A percentile compares a stretch with the other conserved stretches of the same genome.
Evolutionary conservation across 192 early-diverging fungal species (phyloP).

Genomic region (Lobosporangium transversale): DNA sequence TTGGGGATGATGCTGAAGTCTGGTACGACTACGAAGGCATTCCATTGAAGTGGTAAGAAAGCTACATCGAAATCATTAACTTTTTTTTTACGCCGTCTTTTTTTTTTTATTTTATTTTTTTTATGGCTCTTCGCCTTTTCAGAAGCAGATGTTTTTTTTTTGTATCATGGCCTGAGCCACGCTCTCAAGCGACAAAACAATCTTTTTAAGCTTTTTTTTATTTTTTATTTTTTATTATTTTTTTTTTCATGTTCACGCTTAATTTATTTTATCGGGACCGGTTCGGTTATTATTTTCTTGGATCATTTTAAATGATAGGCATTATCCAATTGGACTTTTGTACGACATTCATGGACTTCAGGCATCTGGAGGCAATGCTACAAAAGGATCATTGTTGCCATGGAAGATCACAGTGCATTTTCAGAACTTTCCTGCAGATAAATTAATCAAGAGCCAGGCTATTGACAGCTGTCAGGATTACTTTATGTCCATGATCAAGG

Average conservation of each 20-base stretch:
- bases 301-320: constrained; percentile 56
- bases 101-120: not conserved
- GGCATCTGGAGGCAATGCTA: constrained; percentile 36
- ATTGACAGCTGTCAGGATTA: constrained; percentile 73
- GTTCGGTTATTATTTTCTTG: not conserved
- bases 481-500: constrained; percentile 91
- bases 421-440: constrained; percentile 73
- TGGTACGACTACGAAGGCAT: constrained; percentile 80
- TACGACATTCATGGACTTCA: constrained; percentile 71
- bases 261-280: not conserved
- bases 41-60: constrained; percentile 78
- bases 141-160: not conserved
- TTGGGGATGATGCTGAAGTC: constrained; percentile 63
- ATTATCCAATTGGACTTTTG: constrained; percentile 88
- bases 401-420: constrained; percentile 86
- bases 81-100: too few species aligned
- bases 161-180: too few species aligned
- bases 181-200: too few species aligned
- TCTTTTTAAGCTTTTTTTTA: too few species aligned
- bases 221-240: too few species aligned
- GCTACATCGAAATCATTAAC: not conserved
- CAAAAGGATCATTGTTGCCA: constrained; percentile 63
- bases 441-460: constrained; percentile 68
- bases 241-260: too few species aligned
- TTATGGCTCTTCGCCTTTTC: not conserved